These are phyloP conservation scores for Tulasnella calospora DNA, from an alignment of 768 basidiomycete genomes.

Conservation along the genomic window DNA sequence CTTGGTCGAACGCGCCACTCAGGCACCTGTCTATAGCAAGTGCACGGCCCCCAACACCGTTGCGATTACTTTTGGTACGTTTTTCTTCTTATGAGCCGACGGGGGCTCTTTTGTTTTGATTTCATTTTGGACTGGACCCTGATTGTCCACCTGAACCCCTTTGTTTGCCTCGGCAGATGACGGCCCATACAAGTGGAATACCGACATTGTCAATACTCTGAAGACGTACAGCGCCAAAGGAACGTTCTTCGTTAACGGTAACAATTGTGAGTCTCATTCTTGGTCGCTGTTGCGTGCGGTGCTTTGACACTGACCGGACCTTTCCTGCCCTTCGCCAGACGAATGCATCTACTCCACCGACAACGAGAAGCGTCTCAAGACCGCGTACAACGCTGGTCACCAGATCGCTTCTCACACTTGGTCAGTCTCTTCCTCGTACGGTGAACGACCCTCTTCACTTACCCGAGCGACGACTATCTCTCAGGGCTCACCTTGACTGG, in stretches of 20 bases:
- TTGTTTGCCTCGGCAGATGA: slow-evolving; percentile 20
- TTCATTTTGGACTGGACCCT: neutral
- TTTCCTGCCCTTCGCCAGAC: neutral
- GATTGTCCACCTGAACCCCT: neutral
- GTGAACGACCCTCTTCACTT: neutral
- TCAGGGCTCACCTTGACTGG: neutral
- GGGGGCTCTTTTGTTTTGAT: neutral
- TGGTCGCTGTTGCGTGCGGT: too few relatives aligned
- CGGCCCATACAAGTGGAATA: slow-evolving; percentile 23
- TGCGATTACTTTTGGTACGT: neutral
- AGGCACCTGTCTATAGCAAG: neutral
- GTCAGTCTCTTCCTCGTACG: neutral
- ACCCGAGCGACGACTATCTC: neutral
- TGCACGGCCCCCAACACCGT: neutral
- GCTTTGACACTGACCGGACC: too few relatives aligned
- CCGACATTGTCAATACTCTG: slow-evolving; percentile 1
- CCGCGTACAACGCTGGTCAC: neutral
- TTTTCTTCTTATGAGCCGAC: neutral
- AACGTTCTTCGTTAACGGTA: slow-evolving; percentile 16
- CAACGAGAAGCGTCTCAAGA: slow-evolving; percentile 3
- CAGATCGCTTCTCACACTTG: slow-evolving; percentile 19
- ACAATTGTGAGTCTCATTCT: neutral
- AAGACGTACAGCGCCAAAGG: neutral
- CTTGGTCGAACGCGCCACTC: neutral
- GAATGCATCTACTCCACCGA: neutral